Conservation (phyloP, 441 rosid species). For the Croton setiger region DNA sequence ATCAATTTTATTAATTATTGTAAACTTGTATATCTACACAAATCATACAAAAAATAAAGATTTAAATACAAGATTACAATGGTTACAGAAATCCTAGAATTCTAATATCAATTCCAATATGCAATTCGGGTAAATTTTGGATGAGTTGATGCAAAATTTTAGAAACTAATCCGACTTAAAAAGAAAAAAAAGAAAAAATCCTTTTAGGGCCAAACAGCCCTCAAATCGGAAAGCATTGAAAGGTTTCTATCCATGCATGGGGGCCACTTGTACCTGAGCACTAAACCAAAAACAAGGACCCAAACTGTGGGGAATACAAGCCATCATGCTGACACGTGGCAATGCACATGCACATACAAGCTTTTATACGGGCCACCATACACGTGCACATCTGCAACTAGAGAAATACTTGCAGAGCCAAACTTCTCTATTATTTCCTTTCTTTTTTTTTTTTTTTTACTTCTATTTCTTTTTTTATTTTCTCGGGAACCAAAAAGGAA, state of each 20-base stretch:
- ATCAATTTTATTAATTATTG: too few species aligned
- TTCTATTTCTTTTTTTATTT: neutral
- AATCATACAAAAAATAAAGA: too few species aligned
- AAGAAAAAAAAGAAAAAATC: too few species aligned
- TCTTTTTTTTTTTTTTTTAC: neutral
- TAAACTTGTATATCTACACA: too few species aligned
- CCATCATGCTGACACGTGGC: conserved; percentile 27
- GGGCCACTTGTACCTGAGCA: conserved; percentile 23
- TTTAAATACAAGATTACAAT: too few species aligned
- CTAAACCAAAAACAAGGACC: conserved; percentile 4
- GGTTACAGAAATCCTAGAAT: too few species aligned
- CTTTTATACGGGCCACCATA: conserved; percentile 21
- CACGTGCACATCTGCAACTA: conserved; percentile 27
- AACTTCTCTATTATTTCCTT: neutral
- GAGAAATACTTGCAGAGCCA: neutral
- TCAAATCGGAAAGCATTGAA: neutral
- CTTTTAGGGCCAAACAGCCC: neutral
- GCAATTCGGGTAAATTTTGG: too few species aligned
- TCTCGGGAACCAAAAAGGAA: neutral
- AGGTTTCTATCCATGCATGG: conserved; percentile 19
- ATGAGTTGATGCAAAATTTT: too few species aligned
- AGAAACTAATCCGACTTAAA: too few species aligned
- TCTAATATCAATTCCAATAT: too few species aligned
- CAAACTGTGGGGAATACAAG: neutral
- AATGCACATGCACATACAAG: conserved; percentile 22